phyloP scores from a whole-genome alignment of 2,329 filamentous ascomycete species.

The Arachnomyces sp. region DNA sequence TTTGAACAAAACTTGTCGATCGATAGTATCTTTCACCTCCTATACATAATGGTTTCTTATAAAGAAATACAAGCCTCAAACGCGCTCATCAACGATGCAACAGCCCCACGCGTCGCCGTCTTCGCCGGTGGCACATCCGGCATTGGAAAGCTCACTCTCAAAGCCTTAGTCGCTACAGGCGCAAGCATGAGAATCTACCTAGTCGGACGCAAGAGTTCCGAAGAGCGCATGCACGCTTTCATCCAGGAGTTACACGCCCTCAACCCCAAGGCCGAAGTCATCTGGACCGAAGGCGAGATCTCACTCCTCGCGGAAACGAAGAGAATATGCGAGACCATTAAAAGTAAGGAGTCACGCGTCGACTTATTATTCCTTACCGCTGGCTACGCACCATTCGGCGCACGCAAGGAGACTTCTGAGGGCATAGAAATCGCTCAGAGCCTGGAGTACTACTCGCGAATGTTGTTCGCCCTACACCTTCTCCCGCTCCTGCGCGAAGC shows the following conservation, averaged over 20 bases:
- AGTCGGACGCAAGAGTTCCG: slow-evolving; percentile 35
- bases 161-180: slow-evolving; percentile 30
- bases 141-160: slow-evolving; percentile 37
- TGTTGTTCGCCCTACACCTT: slow-evolving; percentile 35
- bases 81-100: slow-evolving; percentile 31
- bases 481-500: slow-evolving; percentile 32
- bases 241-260: slow-evolving; percentile 28
- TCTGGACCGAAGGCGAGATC: slow-evolving; percentile 39
- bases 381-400: slow-evolving; percentile 38
- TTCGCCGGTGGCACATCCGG: slow-evolving; percentile 44
- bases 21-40: no score
- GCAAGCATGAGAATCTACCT: slow-evolving; percentile 35
- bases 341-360: slow-evolving; percentile 29
- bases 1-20: no score
- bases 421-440: slow-evolving; percentile 36
- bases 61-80: slow-evolving; percentile 34
- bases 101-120: slow-evolving; percentile 32
- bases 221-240: slow-evolving; percentile 23
- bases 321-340: slow-evolving; percentile 34
- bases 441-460: slow-evolving; percentile 39
- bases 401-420: slow-evolving; percentile 33
- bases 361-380: slow-evolving; percentile 41
- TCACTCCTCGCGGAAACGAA: slow-evolving; percentile 39
- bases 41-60: slow-evolving; percentile 31
- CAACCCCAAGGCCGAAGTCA: slow-evolving; percentile 35